Evolutionary conservation across 140 eudicot genomes (phyloP).

Genomic region (Anethum foeniculum): DNA sequence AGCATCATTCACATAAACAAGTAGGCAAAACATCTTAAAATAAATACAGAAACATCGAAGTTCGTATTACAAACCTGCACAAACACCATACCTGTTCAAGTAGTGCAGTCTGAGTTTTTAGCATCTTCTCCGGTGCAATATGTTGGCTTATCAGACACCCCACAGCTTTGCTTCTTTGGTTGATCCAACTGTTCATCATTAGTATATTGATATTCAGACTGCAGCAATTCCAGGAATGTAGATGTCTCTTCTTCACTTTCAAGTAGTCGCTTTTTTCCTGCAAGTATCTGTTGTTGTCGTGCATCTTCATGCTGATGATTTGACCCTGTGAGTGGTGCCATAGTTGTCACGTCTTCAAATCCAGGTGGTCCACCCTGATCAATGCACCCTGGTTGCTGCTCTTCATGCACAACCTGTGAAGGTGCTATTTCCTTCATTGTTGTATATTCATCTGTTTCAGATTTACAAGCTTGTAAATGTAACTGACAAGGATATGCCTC

Average conservation of each 20-base stretch:
- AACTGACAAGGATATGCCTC: background rate
- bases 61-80: background rate
- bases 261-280: background rate
- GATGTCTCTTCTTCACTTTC: constrained; percentile 3
- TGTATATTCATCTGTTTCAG: background rate
- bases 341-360: background rate
- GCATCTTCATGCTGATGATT: background rate
- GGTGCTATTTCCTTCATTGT: background rate
- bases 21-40: background rate
- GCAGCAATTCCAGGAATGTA: background rate
- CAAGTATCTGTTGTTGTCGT: background rate
- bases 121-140: background rate
- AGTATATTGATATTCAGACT: background rate
- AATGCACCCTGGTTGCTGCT: constrained; percentile 2
- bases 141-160: background rate
- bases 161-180: background rate
- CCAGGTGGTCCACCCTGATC: background rate
- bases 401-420: background rate
- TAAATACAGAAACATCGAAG: background rate
- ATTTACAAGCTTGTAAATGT: background rate
- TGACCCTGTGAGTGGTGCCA: background rate
- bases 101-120: background rate
- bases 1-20: background rate
- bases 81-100: background rate
- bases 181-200: background rate